Evolutionary conservation across 1,284 basidiomycete genomes (phyloP), one percentile per base, ranked within the genome.

Genomic region (Amylostereum areolatum): DNA sequence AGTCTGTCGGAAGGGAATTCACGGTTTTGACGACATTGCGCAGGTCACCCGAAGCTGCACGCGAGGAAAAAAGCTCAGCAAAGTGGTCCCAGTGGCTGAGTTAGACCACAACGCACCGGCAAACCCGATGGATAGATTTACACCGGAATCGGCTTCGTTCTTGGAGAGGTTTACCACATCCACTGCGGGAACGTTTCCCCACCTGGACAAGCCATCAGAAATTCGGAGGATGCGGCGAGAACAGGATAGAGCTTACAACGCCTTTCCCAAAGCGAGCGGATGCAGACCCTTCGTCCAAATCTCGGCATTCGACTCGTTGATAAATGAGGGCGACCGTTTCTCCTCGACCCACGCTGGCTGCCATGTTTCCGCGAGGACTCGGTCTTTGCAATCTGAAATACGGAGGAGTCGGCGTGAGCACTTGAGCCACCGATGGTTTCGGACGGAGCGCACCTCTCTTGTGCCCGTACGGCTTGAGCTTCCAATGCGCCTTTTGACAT

Each of bases 1-100:
- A 73, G 28, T 68, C 59, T 7, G 52, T 25, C 0, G 71, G 69
- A 8, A 73, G 59, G 31, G 53, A 52, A 45, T 70, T 74, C 12
- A 68, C 55, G 30, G 60, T 69, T 9, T 47, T 58, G 30, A 73
- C 51, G 8, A 72, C 60, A 37, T 71, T 60, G 31, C 69, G 63
- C 24, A 74, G 58, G 51, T 74, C 72, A 11, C 73, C 62, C n/a
- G 72, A 67, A 4, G 71, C 72, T 62, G 52, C 28, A 32, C 18
- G n/a, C n/a, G n/a, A n/a, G n/a, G n/a, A n/a, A n/a, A 41, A 5
- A 27, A 39, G 24, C 25, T 8, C 10, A 47, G 10, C 2, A 7
- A 11, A 46, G 7, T 56, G 46, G 30, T 34, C 29, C 27, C n/a
- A n/a, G 9, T 10, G 18, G 32, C 25, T 12, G 24, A 31, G 9